Evolutionary conservation across 1,139 yeast genomes (phyloP).

Genomic region (Pichia inconspicua): DNA sequence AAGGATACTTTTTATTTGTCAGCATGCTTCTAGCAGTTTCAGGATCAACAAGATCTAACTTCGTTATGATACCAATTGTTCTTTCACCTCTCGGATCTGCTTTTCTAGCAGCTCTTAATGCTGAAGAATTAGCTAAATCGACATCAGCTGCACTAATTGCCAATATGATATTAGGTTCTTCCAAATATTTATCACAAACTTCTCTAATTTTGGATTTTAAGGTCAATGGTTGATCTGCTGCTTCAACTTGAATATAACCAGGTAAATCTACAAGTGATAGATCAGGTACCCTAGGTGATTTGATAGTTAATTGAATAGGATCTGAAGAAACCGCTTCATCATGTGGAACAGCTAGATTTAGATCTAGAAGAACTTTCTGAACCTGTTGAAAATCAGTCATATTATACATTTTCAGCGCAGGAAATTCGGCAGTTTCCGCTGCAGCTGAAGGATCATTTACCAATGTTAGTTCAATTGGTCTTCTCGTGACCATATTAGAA

Average conservation of each 20-base stretch:
- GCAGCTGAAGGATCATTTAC: conserved; percentile 79
- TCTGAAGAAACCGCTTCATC: conserved; percentile 22
- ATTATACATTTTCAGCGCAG: conserved; percentile 74
- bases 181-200: conserved; percentile 78
- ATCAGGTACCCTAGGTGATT: conserved; percentile 91
- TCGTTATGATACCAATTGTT: conserved; percentile 93
- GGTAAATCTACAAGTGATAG: conserved; percentile 91
- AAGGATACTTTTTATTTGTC: conserved; percentile 74
- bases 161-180: conserved; percentile 84
- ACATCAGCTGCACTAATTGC: conserved; percentile 98
- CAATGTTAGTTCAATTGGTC: conserved; percentile 68
- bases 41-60: conserved; percentile 82
- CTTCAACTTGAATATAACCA: conserved; percentile 94
- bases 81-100: conserved; percentile 94
- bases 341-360: conserved; percentile 87
- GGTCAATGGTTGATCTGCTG: conserved; percentile 89
- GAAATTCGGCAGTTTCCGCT: conserved; percentile 88
- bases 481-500: conserved; percentile 90
- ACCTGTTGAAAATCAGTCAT: conserved; percentile 84
- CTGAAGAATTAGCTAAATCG: conserved; percentile 93
- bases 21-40: conserved; percentile 61
- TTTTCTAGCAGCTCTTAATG: conserved; percentile 82
- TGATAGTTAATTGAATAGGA: conserved; percentile 46
- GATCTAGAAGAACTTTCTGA: conserved; percentile 73
- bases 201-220: conserved; percentile 71